Conservation (phyloP, 371 early-diverging fungal genomes). For the Syncephalastrum sp. region DNA sequence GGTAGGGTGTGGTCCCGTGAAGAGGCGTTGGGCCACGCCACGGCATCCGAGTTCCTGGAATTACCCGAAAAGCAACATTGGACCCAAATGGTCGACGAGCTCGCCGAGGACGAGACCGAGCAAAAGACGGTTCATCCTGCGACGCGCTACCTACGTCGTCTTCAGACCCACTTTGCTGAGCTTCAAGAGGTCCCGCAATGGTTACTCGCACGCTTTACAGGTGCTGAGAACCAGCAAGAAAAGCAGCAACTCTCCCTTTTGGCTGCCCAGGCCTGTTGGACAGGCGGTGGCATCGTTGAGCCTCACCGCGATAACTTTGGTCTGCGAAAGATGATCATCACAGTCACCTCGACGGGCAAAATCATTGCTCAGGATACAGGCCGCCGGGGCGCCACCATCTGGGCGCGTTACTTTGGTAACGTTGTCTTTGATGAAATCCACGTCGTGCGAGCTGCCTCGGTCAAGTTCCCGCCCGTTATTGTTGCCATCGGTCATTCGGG, state of each 20-base stretch:
- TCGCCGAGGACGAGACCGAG: constrained; percentile 50
- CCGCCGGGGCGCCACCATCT: constrained; percentile 69
- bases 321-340: constrained; percentile 79
- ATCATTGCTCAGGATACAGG: constrained; percentile 81
- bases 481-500: constrained; percentile 55
- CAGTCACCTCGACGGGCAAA: constrained; percentile 76
- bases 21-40: constrained; percentile 74
- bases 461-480: constrained; percentile 76
- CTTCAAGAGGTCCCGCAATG: constrained; percentile 37
- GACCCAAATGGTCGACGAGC: constrained; percentile 76
- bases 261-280: constrained; percentile 34
- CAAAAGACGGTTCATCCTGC: constrained; percentile 42
- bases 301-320: constrained; percentile 80
- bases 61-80: constrained; percentile 75
- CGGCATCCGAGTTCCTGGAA: constrained; percentile 77
- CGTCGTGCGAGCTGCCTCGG: constrained; percentile 61
- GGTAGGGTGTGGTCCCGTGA: constrained; percentile 75
- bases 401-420: constrained; percentile 58
- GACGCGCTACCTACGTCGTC: constrained; percentile 70
- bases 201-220: constrained; percentile 21
- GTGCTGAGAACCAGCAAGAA: background rate
- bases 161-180: constrained; percentile 51
- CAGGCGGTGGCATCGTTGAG: constrained; percentile 8
- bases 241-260: constrained; percentile 18
- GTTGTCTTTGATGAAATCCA: constrained; percentile 54